Base-by-base conservation (phyloP, 352 stramenopile species). In the Phytopythium oedochilum region DNA sequence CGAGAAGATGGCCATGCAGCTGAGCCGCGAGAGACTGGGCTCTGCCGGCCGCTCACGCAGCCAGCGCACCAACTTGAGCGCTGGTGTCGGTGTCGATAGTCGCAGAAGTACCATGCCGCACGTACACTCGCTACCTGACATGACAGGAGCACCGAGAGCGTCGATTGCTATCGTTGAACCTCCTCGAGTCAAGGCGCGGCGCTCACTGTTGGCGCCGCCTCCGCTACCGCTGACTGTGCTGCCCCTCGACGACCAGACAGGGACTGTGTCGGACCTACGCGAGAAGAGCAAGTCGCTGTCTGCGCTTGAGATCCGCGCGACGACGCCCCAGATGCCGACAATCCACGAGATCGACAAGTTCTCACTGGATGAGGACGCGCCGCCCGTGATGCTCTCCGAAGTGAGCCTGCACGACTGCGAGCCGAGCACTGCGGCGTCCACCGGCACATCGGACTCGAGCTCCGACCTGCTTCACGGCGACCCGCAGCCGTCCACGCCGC, bases 1-100 rank as follows among this genome's bases (percentile, higher is more conserved):
- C 15, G 61, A 76, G 39, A 71, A 66, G 49, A 46, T 76, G 2
- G 51, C 58, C 25, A 59, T 76, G n/a, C 58, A 75, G 38, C 45
- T 70, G 5, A 61, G 70, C 46, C 46, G 46, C 29, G 46, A 53
- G 46, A 23, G 46, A 10, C 3, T 29, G 29, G 5, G 29, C 25
- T 35, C 28, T 40, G 46, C 11, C 8, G 32, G 28, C 6, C 46
- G 46, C 9, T n/a, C 32, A 18, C 29, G 46, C 3, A 53, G 1
- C 7, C 46, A 40, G 15, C 46, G 29, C 28, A 53, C 29, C 29
- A 25, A n/a, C 31, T 36, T n/a, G 9, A 53, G 46, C n/a, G 28
- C 32, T n/a, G 29, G 26, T n/a, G 14, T 40, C 18, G 18, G 10
- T 10, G 23, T 11, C 0, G 46, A 53, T 32, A 53, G 18, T 2